These are phyloP conservation scores for Coniochaeta sp. DNA, from an alignment of 2,329 filamentous ascomycete genomes.

Conservation along the genomic window DNA sequence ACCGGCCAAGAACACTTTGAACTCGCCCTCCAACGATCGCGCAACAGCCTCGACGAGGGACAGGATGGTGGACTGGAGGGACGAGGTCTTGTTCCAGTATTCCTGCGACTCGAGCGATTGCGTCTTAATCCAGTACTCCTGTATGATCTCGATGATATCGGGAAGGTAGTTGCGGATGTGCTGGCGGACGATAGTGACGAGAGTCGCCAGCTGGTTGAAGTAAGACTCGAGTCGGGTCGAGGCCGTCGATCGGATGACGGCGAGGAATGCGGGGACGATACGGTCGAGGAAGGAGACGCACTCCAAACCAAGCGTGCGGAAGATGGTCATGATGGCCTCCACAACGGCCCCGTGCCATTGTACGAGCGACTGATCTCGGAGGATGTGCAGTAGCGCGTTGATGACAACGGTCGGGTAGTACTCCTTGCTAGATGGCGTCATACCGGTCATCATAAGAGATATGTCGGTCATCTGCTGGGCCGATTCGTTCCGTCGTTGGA, in stretches of 20 bases:
- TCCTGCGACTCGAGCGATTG: slow-evolving; percentile 78
- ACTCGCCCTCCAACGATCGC: slow-evolving; percentile 89
- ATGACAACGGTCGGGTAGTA: slow-evolving; percentile 98
- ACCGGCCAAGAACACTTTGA: slow-evolving; percentile 89
- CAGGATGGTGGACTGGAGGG: slow-evolving; percentile 85
- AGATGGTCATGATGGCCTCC: slow-evolving; percentile 98
- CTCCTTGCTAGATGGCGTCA: slow-evolving; percentile 94
- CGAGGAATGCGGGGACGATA: slow-evolving; percentile 89
- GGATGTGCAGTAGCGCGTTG: slow-evolving; percentile 84
- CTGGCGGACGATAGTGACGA: slow-evolving; percentile 92
- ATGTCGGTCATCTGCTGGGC: slow-evolving; percentile 78
- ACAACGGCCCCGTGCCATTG: slow-evolving; percentile 93
- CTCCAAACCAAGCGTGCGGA: slow-evolving; percentile 90
- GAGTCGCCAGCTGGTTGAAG: slow-evolving; percentile 89
- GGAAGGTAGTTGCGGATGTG: slow-evolving; percentile 90
- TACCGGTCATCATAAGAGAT: slow-evolving; percentile 93
- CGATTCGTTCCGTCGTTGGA: slow-evolving; percentile 58
- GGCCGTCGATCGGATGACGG: slow-evolving; percentile 78
- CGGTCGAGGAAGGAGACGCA: slow-evolving; percentile 92
- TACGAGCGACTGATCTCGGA: slow-evolving; percentile 82
- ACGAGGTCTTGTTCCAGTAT: slow-evolving; percentile 77
- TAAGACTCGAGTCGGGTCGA: slow-evolving; percentile 81
- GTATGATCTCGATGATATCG: slow-evolving; percentile 77
- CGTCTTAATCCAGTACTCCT: slow-evolving; percentile 83
- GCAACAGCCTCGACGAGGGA: slow-evolving; percentile 91